Percentiles rank a stretch among this genome's conserved stretches.
These are phyloP conservation scores for Pyrenula aspistea DNA, from an alignment of 495 filamentous ascomycete genomes.

Conservation along the genomic window DNA sequence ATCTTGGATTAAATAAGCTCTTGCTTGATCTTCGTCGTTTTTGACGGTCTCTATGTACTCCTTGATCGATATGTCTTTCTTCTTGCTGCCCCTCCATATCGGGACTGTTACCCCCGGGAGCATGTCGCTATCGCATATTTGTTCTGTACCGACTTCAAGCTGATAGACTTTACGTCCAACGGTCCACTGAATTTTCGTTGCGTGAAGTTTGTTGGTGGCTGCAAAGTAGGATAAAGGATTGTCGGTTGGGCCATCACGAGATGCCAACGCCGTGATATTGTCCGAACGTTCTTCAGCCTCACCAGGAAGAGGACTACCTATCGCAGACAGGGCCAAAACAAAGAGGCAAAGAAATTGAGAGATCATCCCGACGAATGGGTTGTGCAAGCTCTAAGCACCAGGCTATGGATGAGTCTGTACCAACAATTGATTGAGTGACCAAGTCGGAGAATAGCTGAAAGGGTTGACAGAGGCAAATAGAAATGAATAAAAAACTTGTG, in stretches of 20 bases:
- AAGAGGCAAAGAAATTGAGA: neutral
- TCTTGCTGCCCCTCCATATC: neutral
- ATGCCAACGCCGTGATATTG: neutral
- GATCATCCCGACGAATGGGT: neutral
- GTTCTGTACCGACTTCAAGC: neutral
- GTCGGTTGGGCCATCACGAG: neutral
- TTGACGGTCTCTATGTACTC: neutral
- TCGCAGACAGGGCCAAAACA: neutral
- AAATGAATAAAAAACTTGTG: too few species aligned
- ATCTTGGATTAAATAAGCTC: neutral
- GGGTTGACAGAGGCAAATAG: too few species aligned
- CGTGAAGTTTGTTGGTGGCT: neutral
- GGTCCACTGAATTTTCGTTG: neutral
- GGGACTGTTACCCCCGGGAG: neutral
- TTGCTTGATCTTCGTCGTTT: neutral
- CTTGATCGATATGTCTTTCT: neutral
- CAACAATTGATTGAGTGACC: neutral
- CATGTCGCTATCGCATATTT: neutral
- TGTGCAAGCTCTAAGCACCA: neutral
- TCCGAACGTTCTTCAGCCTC: neutral
- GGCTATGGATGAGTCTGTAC: neutral
- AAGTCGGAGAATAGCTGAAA: neutral
- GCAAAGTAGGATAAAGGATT: neutral
- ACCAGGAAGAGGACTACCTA: neutral
- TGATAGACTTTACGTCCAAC: neutral